Evolutionary conservation across 1,284 basidiomycete species (phyloP), one percentile per base, ranked within the genome.

Genomic region (Stereum hirsutum): DNA sequence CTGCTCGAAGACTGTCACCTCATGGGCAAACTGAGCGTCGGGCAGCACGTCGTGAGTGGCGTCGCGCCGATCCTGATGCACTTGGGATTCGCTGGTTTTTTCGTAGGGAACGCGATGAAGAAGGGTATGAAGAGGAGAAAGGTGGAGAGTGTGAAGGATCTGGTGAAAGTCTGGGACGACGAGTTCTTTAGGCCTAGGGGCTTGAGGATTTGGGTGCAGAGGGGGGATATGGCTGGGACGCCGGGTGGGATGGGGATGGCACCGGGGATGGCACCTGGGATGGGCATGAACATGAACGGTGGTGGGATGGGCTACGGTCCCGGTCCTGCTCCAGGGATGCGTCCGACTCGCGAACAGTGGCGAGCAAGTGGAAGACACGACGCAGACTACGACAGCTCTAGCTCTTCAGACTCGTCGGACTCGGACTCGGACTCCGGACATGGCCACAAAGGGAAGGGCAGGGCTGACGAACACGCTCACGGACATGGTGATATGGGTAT

Each of bases 1-100:
- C 38, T 39, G 38, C 38, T 39, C 6, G 38, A 39, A 23, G 38
- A 39, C 38, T 39, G 38, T 26, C 38, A 39, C 17, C 38, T 39
- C 21, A 7, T 39, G 10, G 38, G 38, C 25, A 39, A 39, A 23
- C 25, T 39, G 24, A n/a, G 24, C 15, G 17, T 23, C 12, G 26
- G 7, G 25, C 11, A 39, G 38, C 24, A 39, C 38, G 26, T 26
- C 38, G 38, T 39, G n/a, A 26, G 14, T 12, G 20, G n/a, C n/a
- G 17, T 39, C 24, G n/a, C 26, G 23, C 38, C 38, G 14, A 23
- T 39, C 26, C 24, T 25, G 38, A 15, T 39, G 10, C 24, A 23
- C 26, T 15, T 39, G 10, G 38, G 21, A 15, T 28, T 39, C 26
- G n/a, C 28, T 12, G 38, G 38, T n/a, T 28, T 39, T 26, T 39